Conservation (phyloP, 139 green algal species). For the Zygnema circumcarinatum region DNA sequence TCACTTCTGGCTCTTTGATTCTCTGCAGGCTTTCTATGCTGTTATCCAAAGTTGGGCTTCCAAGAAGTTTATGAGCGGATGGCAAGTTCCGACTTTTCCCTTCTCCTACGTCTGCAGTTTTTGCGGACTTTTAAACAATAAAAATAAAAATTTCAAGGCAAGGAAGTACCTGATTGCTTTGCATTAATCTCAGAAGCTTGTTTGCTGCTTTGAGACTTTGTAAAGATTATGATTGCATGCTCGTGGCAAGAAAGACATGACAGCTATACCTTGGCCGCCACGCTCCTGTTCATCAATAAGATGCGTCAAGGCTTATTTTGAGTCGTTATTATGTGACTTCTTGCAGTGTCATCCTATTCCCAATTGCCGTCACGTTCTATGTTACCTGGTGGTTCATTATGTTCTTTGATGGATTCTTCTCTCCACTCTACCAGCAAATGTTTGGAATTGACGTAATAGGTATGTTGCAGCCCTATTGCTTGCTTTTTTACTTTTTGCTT, state of each 20-base stretch:
- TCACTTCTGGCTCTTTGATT: too few relatives aligned
- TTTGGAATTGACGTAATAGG: constrained; percentile 89
- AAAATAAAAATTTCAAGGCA: background rate
- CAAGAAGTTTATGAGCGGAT: constrained; percentile 36
- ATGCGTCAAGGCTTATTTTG: too few relatives aligned
- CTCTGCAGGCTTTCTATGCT: constrained; percentile 28
- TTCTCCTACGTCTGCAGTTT: background rate
- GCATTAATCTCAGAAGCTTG: background rate
- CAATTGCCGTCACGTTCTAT: constrained; percentile 85
- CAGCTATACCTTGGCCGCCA: background rate
- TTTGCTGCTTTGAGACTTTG: background rate
- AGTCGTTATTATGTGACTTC: too few relatives aligned
- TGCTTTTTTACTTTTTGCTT: constrained; percentile 3
- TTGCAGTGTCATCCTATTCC: constrained; percentile 85
- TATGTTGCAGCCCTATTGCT: background rate
- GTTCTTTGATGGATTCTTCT: constrained; percentile 95
- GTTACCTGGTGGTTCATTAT: constrained; percentile 86
- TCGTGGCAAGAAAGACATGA: background rate
- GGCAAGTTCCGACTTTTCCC: constrained; percentile 1
- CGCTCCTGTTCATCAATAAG: too few relatives aligned
- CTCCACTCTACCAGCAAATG: constrained; percentile 80
- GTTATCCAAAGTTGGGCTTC: constrained; percentile 37
- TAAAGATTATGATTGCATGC: background rate
- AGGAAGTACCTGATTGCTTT: background rate
- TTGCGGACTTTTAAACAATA: background rate